phyloP scores from a whole-genome alignment of 441 rosid species.

The Bruguiera hainesii region DNA sequence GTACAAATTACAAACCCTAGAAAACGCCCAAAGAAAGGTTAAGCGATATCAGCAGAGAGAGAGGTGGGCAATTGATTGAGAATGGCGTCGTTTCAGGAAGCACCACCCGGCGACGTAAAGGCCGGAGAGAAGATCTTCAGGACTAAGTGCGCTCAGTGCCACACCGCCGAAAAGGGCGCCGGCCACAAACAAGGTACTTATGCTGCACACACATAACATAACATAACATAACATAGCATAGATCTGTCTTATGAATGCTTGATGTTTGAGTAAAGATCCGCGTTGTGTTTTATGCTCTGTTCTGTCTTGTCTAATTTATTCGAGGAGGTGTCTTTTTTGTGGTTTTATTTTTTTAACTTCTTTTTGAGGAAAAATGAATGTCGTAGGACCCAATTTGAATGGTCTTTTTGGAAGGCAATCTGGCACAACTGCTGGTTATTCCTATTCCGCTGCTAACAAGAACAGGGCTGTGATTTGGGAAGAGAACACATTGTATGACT shows the following conservation, averaged over 20 bases:
- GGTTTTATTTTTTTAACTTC: neutral
- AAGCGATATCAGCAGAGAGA: too few species aligned
- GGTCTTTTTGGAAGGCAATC: slow-evolving; percentile 86
- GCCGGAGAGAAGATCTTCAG: slow-evolving; percentile 78
- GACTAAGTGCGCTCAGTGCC: slow-evolving; percentile 89
- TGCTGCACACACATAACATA: too few species aligned
- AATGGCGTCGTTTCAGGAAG: slow-evolving; percentile 75
- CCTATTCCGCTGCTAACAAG: slow-evolving; percentile 56
- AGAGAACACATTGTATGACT: slow-evolving; percentile 49
- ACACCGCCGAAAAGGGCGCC: slow-evolving; percentile 80
- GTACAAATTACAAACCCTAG: too few species aligned
- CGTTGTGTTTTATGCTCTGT: too few species aligned
- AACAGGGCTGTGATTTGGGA: slow-evolving; percentile 54
- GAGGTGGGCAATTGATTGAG: neutral
- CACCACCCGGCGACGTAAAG: slow-evolving; percentile 60
- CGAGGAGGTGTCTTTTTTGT: too few species aligned
- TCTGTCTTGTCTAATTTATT: too few species aligned
- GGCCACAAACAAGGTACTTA: slow-evolving; percentile 82
- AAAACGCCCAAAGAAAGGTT: too few species aligned
- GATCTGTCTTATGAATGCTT: too few species aligned
- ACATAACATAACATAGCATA: too few species aligned
- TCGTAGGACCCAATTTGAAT: slow-evolving; percentile 75
- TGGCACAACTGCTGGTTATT: slow-evolving; percentile 54
- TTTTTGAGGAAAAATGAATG: neutral
- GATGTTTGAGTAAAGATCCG: too few species aligned